Evolutionary conservation across 768 basidiomycete genomes (phyloP).

Genomic region (Mycena vitilis): DNA sequence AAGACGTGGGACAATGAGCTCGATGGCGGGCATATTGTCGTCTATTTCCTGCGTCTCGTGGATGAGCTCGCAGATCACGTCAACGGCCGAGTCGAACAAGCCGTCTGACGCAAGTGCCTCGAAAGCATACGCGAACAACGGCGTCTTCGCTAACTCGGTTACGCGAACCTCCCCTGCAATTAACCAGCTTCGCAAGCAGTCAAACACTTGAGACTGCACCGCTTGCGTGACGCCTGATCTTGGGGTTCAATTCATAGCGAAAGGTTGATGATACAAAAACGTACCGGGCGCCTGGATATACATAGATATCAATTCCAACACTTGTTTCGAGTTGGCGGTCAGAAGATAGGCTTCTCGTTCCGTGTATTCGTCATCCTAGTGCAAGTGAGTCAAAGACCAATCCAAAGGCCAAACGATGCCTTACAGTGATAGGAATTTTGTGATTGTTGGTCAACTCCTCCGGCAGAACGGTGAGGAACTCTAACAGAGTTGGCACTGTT

Average conservation of each 20-base stretch:
- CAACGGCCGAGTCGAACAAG: constrained; percentile 94
- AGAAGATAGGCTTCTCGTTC: constrained; percentile 72
- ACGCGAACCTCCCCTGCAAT: constrained; percentile 85
- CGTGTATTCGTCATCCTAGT: constrained; percentile 80
- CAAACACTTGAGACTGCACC: constrained; percentile 86
- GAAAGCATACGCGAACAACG: constrained; percentile 86
- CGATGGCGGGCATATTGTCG: constrained; percentile 90
- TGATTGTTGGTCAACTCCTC: constrained; percentile 89
- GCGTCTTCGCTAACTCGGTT: constrained; percentile 72
- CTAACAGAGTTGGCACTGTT: constrained; percentile 85
- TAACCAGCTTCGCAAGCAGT: constrained; percentile 90
- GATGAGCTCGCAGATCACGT: constrained; percentile 92
- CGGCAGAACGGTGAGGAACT: constrained; percentile 91
- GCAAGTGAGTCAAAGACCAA: constrained; percentile 13
- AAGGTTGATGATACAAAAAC: constrained; percentile 40
- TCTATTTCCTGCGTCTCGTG: constrained; percentile 99
- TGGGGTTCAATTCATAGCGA: constrained; percentile 14
- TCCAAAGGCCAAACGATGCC: constrained; percentile 45
- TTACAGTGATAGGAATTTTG: constrained; percentile 87
- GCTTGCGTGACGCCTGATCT: constrained; percentile 80
- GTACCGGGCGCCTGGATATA: constrained; percentile 90
- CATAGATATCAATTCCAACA: constrained; percentile 84
- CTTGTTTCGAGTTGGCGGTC: constrained; percentile 73
- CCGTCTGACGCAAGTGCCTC: constrained; percentile 85
- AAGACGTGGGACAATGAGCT: constrained; percentile 88